Evolutionary conservation across 768 basidiomycete genomes (phyloP).

Genomic region (Rhodosporidiobolus odoratus): DNA sequence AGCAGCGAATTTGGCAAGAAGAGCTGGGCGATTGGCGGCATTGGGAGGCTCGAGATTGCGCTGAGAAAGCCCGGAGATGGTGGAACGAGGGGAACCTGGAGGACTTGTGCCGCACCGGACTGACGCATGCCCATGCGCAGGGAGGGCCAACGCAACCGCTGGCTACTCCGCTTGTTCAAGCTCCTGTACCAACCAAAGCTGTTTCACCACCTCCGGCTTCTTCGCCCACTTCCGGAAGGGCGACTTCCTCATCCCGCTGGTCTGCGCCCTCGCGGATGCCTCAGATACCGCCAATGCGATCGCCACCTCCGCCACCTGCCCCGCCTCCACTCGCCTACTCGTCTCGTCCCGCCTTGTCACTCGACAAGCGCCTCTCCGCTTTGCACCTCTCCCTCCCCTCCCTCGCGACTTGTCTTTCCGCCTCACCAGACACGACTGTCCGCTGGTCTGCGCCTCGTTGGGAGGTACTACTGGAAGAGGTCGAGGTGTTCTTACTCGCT

Average conservation of each 20-base stretch:
- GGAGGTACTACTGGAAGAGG: slow-evolving; percentile 22
- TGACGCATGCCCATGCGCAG: not conserved
- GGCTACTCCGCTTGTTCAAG: not conserved
- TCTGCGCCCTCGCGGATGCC: too few relatives aligned
- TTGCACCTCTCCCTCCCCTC: not conserved
- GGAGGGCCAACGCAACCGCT: not conserved
- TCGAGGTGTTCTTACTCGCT: not conserved
- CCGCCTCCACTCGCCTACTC: not conserved
- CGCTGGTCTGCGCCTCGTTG: slow-evolving; percentile 21
- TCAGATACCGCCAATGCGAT: too few relatives aligned
- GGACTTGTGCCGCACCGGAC: slow-evolving; percentile 3
- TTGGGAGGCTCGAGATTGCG: slow-evolving; percentile 12
- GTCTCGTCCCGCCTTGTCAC: not conserved
- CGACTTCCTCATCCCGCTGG: slow-evolving; percentile 5
- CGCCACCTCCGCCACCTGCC: not conserved
- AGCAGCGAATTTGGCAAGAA: not conserved
- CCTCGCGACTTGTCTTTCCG: not conserved
- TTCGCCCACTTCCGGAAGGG: not conserved
- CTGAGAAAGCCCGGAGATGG: slow-evolving; percentile 1
- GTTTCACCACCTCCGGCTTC: not conserved
- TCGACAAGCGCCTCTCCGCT: not conserved
- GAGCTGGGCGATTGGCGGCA: slow-evolving; percentile 20
- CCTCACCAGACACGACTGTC: not conserved
- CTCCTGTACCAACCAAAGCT: not conserved
- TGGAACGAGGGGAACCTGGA: slow-evolving; percentile 27